Evolutionary conservation across 148 eudicot genomes (phyloP).

Genomic region (Cornus controversa): DNA sequence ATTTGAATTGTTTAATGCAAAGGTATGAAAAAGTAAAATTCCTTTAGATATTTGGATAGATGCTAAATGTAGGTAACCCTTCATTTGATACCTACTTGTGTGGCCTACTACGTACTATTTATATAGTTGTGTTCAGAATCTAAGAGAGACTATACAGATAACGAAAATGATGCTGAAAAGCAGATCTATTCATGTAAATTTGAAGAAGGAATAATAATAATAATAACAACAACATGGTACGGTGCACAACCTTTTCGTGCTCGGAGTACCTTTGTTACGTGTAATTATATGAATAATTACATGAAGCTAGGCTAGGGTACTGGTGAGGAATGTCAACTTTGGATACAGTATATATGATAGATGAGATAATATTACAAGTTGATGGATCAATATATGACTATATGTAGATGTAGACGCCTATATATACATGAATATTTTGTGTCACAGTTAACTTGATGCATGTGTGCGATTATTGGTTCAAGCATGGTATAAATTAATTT

Average conservation of each 20-base stretch:
- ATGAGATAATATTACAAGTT: too few species aligned
- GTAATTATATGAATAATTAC: too few species aligned
- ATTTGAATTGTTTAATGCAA: constrained; percentile 13
- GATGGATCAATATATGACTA: too few species aligned
- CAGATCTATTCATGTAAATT: not conserved
- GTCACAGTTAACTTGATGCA: too few species aligned
- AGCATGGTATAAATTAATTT: too few species aligned
- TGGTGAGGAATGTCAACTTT: too few species aligned
- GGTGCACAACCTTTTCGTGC: not conserved
- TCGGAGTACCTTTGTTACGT: not conserved
- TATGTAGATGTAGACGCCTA: too few species aligned
- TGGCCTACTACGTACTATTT: not conserved
- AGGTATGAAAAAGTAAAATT: constrained; percentile 9
- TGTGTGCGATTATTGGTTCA: too few species aligned
- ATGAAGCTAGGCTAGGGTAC: too few species aligned
- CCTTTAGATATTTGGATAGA: constrained; percentile 30
- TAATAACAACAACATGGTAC: not conserved
- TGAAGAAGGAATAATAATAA: not conserved
- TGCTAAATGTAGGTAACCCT: constrained; percentile 14
- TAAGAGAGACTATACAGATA: not conserved
- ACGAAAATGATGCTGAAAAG: constrained; percentile 1
- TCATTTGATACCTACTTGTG: constrained; percentile 19
- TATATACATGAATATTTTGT: too few species aligned
- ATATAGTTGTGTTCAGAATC: constrained; percentile 6
- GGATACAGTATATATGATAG: too few species aligned